Evolutionary conservation across 1,139 yeast genomes (phyloP).

Genomic region (Kodamaea ohmeri): DNA sequence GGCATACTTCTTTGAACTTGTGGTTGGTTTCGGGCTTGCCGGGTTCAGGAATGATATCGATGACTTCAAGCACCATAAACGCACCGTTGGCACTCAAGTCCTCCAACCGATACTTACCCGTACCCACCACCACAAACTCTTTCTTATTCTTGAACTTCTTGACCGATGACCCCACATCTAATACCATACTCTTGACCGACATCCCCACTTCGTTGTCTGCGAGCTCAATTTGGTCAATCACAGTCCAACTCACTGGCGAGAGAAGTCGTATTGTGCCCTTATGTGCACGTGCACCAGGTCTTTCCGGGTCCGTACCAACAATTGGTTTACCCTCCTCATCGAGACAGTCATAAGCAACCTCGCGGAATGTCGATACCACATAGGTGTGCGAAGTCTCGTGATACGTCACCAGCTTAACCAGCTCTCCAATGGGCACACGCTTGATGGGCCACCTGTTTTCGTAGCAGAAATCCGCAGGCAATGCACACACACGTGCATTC

Average conservation of each 20-base stretch:
- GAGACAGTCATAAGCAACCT: slow-evolving; percentile 59
- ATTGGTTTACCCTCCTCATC: slow-evolving; percentile 75
- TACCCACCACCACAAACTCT: slow-evolving; percentile 76
- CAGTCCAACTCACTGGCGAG: slow-evolving; percentile 74
- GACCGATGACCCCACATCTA: slow-evolving; percentile 48
- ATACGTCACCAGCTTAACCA: slow-evolving; percentile 67
- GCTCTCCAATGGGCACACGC: slow-evolving; percentile 54
- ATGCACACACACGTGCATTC: slow-evolving; percentile 68
- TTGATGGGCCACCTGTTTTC: slow-evolving; percentile 65
- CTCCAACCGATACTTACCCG: slow-evolving; percentile 75
- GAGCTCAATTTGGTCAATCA: slow-evolving; percentile 67
- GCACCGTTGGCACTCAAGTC: slow-evolving; percentile 82
- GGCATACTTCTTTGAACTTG: slow-evolving; percentile 70
- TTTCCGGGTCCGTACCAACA: slow-evolving; percentile 54
- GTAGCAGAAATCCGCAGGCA: slow-evolving; percentile 53
- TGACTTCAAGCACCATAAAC: slow-evolving; percentile 70
- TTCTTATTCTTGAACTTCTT: slow-evolving; percentile 56
- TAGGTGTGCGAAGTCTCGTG: slow-evolving; percentile 69
- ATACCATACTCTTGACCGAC: slow-evolving; percentile 55
- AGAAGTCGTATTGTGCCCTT: slow-evolving; percentile 63
- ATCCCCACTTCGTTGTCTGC: slow-evolving; percentile 67
- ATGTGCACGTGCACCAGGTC: slow-evolving; percentile 50
- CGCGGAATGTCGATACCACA: slow-evolving; percentile 60
- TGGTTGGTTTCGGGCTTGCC: slow-evolving; percentile 81
- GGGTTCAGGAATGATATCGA: slow-evolving; percentile 88